Evolutionary conservation across 1,139 yeast species (phyloP).

Genomic region (Saccharomyces hybrid): DNA sequence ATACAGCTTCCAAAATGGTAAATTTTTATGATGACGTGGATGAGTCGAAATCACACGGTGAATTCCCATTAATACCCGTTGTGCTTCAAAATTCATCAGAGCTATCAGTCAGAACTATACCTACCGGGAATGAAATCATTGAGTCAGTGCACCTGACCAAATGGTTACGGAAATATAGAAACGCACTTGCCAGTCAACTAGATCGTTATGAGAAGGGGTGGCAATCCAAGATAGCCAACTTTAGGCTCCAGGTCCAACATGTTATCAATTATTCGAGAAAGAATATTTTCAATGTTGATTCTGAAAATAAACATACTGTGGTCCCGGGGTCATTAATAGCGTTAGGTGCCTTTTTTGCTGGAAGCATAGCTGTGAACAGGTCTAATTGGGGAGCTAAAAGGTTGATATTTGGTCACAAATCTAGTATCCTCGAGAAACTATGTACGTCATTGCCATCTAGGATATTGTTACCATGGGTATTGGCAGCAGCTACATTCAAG

Average conservation of each 20-base stretch:
- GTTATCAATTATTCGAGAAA: constrained; percentile 13
- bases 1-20: not conserved
- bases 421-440: constrained; percentile 11
- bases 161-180: constrained; percentile 14
- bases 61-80: not conserved
- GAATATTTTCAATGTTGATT: constrained; percentile 17
- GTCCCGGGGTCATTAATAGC: constrained; percentile 21
- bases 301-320: constrained; percentile 17
- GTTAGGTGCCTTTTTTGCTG: constrained; percentile 23
- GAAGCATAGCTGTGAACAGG: constrained; percentile 21
- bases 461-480: constrained; percentile 19
- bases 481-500: constrained; percentile 18
- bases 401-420: constrained; percentile 6
- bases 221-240: not conserved
- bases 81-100: not conserved
- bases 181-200: constrained; percentile 4
- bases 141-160: constrained; percentile 17
- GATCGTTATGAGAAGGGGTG: not conserved
- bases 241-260: constrained; percentile 1
- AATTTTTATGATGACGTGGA: not conserved
- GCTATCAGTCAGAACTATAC: constrained; percentile 8
- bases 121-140: constrained; percentile 24
- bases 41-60: not conserved
- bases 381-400: constrained; percentile 19
- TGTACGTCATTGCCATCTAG: constrained; percentile 24